A percentile compares a stretch with the other conserved stretches of the same genome.
phyloP scores from a whole-genome alignment of 2,329 filamentous ascomycete genomes.

The Cladosporium halotolerans region DNA sequence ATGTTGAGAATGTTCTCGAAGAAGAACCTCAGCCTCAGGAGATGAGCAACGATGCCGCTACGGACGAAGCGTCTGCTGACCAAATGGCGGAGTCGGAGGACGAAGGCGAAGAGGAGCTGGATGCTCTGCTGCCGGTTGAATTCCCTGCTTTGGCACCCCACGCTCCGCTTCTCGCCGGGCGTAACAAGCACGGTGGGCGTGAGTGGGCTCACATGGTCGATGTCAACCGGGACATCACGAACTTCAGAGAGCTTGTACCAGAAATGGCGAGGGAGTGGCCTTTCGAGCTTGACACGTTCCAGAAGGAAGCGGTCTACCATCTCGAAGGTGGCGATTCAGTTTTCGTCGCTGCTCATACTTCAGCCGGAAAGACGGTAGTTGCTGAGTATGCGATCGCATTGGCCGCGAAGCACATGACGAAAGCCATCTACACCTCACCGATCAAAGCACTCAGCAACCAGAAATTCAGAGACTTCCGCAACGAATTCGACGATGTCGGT shows the following conservation, averaged over 20 bases:
- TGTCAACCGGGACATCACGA: constrained; percentile 85
- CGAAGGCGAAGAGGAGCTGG: constrained; percentile 59
- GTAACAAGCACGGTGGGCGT: constrained; percentile 65
- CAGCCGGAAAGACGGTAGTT: constrained; percentile 95
- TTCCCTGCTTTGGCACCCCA: constrained; percentile 87
- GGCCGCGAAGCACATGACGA: constrained; percentile 98
- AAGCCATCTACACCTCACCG: constrained; percentile 96
- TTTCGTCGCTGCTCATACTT: constrained; percentile 95
- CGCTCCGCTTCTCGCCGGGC: constrained; percentile 65
- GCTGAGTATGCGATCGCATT: constrained; percentile 96
- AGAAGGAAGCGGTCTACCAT: constrained; percentile 97
- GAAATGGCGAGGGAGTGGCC: constrained; percentile 96
- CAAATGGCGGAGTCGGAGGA: constrained; percentile 32
- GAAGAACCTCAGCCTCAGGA: constrained; percentile 38
- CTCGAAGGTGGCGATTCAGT: constrained; percentile 94
- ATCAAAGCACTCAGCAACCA: constrained; percentile 99
- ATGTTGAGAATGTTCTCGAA: constrained; percentile 60
- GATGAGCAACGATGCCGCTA: constrained; percentile 26
- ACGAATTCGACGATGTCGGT: constrained; percentile 88
- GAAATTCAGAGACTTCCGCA: constrained; percentile 92
- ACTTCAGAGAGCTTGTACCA: constrained; percentile 86
- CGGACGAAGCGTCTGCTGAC: constrained; percentile 29
- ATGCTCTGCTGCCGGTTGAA: constrained; percentile 81
- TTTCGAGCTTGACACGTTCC: constrained; percentile 95
- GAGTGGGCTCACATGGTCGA: constrained; percentile 99